A percentile compares a stretch with the other conserved stretches of the same genome.
Conservation (phyloP, 1,284 basidiomycete genomes). For the Ceratobasidium sp. region DNA sequence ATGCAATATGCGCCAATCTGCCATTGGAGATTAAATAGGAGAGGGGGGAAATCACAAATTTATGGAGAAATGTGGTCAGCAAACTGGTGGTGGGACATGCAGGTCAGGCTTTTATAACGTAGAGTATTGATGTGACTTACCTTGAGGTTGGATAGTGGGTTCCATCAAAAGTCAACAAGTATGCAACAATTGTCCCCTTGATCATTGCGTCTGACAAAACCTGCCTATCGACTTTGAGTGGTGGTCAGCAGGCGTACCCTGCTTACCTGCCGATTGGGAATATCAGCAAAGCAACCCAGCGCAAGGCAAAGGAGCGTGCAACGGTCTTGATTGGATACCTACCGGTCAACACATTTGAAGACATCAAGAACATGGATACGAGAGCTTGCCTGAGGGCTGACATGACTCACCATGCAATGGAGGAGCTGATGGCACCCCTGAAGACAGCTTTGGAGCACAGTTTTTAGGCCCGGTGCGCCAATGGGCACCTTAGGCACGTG, state of each 20-base stretch:
- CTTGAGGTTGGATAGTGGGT: background rate
- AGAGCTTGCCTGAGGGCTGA: background rate
- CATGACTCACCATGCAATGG: slow-evolving; percentile 41
- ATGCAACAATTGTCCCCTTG: background rate
- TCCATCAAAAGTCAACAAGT: too few relatives aligned
- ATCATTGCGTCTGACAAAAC: slow-evolving; percentile 5
- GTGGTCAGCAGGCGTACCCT: background rate
- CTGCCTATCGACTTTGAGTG: background rate
- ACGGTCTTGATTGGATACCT: slow-evolving; percentile 9
- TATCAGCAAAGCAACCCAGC: background rate
- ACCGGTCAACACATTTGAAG: slow-evolving; percentile 26
- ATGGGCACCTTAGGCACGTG: slow-evolving; percentile 14
- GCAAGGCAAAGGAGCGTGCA: background rate
- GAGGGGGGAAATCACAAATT: background rate
- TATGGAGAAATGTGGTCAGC: slow-evolving; percentile 37
- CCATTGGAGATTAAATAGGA: background rate
- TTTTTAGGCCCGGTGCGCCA: background rate
- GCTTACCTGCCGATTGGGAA: background rate
- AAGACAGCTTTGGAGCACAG: background rate
- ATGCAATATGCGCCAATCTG: background rate
- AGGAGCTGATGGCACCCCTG: slow-evolving; percentile 5
- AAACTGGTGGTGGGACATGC: slow-evolving; percentile 43
- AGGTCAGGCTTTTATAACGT: slow-evolving; percentile 1
- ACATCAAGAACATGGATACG: background rate
- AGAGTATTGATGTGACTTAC: background rate